Percentiles rank a stretch among this genome's conserved stretches.
Evolutionary conservation across 1,284 basidiomycete genomes (phyloP).

Genomic region (Trametes polyzona): DNA sequence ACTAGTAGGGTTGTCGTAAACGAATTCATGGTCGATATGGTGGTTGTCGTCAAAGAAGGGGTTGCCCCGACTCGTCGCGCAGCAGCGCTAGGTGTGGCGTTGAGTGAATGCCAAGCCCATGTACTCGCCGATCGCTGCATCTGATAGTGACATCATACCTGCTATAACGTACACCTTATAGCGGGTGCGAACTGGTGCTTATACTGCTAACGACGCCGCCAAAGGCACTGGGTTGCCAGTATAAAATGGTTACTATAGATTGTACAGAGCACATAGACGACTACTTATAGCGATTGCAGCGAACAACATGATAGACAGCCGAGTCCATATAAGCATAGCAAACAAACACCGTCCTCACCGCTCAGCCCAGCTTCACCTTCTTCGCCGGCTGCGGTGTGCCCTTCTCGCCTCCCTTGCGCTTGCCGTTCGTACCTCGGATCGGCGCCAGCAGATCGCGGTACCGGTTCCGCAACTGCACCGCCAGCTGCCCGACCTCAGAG

Average conservation of each 20-base stretch:
- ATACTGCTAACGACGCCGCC: too few relatives aligned
- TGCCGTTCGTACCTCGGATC: constrained; percentile 55
- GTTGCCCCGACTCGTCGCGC: not conserved
- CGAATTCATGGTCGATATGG: constrained; percentile 26
- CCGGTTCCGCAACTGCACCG: constrained; percentile 52
- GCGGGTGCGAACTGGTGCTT: too few relatives aligned
- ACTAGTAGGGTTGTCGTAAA: constrained; percentile 45
- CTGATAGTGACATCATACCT: constrained; percentile 29
- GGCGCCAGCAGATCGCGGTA: constrained; percentile 55
- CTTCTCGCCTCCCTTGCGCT: constrained; percentile 70
- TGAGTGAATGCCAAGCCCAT: constrained; percentile 21
- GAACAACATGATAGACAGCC: constrained; percentile 24
- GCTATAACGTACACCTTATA: too few relatives aligned
- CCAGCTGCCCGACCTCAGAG: constrained; percentile 72
- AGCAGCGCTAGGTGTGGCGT: constrained; percentile 8
- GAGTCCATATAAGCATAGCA: constrained; percentile 25
- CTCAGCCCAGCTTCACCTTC: constrained; percentile 57
- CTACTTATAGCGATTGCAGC: constrained; percentile 19
- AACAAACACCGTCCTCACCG: constrained; percentile 8
- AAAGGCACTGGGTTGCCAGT: too few relatives aligned
- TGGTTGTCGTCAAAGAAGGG: constrained; percentile 19
- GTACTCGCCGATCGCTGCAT: constrained; percentile 1
- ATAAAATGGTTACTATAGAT: constrained; percentile 17
- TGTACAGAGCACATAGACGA: constrained; percentile 23
- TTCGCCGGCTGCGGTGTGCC: constrained; percentile 67